Conservation (phyloP, 2,329 filamentous ascomycete species). For the Arachnopeziza araneosa region DNA sequence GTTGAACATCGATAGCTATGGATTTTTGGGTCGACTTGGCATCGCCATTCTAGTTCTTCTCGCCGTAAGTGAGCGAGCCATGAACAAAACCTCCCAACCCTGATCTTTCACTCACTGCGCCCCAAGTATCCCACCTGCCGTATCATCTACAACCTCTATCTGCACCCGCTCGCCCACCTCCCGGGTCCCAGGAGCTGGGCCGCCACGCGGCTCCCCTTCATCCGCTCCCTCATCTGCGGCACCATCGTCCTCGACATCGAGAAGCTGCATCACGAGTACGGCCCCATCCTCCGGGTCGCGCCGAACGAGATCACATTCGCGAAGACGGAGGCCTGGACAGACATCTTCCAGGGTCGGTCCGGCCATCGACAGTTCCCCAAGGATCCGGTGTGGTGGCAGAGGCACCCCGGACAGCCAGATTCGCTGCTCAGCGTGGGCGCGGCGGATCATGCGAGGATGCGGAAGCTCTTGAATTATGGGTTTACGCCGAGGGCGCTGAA, state of each 20-base stretch:
- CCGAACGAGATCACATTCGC: background rate
- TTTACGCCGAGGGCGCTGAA: conserved; percentile 17
- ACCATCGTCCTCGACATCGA: background rate
- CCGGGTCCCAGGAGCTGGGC: conserved; percentile 15
- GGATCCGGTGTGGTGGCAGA: background rate
- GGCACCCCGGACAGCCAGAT: background rate
- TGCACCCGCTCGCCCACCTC: conserved; percentile 12
- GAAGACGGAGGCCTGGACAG: background rate
- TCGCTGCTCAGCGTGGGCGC: background rate
- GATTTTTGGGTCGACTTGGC: background rate
- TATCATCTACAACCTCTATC: conserved; percentile 3
- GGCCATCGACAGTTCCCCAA: background rate
- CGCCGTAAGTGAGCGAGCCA: background rate
- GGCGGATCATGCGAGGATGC: conserved; percentile 32
- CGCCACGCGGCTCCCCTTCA: conserved; percentile 8
- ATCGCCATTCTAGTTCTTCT: background rate
- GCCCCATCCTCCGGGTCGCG: background rate
- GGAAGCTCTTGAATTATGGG: conserved; percentile 32
- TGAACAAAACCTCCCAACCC: background rate
- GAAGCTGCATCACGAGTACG: background rate
- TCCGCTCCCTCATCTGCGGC: conserved; percentile 3
- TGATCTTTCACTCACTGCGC: background rate
- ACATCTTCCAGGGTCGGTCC: background rate
- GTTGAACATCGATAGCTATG: background rate
- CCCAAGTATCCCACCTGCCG: background rate